Evolutionary conservation across 441 rosid species (phyloP).

Genomic region (Eutrema salsugineum): DNA sequence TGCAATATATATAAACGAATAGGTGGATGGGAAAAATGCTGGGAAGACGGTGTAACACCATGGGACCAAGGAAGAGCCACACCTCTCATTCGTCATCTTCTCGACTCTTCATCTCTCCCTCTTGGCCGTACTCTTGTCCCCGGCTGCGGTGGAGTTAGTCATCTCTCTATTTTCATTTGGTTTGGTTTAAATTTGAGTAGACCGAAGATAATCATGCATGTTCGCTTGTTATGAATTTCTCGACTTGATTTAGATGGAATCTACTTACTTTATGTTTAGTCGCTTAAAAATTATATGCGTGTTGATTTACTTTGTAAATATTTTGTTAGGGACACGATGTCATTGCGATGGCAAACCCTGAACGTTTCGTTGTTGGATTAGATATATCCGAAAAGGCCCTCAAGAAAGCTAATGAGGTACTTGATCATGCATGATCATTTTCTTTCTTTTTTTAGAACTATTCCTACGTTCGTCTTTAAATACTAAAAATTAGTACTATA

Average conservation of each 20-base stretch:
- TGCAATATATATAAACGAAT: no score
- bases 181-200: no score
- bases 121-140: constrained; percentile 82
- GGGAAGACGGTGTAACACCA: constrained; percentile 76
- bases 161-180: background rate
- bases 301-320: no score
- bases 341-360: constrained; percentile 72
- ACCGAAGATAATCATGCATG: no score
- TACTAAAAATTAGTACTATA: background rate
- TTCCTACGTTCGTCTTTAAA: background rate
- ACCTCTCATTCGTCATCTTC: constrained; percentile 55
- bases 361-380: constrained; percentile 73
- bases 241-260: no score
- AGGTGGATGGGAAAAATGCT: constrained; percentile 91
- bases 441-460: no score
- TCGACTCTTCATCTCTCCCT: constrained; percentile 57
- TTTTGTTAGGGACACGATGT: constrained; percentile 87
- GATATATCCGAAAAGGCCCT: constrained; percentile 69
- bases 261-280: no score
- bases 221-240: no score
- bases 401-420: constrained; percentile 64
- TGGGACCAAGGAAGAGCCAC: constrained; percentile 89
- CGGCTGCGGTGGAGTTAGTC: constrained; percentile 84
- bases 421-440: no score
- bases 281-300: no score